A percentile compares a stretch with the other conserved stretches of the same genome.
These are phyloP conservation scores for Alternaria longipes DNA, from an alignment of 2,329 filamentous ascomycete species.

Conservation along the genomic window DNA sequence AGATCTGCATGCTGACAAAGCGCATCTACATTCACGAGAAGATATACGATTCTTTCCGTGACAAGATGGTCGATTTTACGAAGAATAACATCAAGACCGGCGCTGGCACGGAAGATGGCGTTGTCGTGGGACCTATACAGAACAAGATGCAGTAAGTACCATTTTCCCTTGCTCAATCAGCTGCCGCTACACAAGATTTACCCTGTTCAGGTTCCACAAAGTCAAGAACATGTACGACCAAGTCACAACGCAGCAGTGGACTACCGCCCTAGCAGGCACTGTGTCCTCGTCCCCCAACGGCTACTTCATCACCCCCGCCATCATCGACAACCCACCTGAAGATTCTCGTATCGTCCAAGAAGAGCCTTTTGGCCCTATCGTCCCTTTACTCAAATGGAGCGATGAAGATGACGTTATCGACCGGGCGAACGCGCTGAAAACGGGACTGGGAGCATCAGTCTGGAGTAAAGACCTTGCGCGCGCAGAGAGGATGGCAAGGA, in stretches of 20 bases:
- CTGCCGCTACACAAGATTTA: neutral
- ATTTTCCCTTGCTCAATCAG: neutral
- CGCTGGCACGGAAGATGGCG: neutral
- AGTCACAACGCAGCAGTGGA: neutral
- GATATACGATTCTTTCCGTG: conserved; percentile 44
- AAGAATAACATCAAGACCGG: conserved; percentile 49
- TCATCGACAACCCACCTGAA: conserved; percentile 62
- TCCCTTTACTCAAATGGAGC: conserved; percentile 54
- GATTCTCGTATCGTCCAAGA: conserved; percentile 16
- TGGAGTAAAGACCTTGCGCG: neutral
- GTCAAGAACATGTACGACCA: neutral
- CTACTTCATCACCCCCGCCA: conserved; percentile 66
- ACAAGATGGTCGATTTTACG: conserved; percentile 57
- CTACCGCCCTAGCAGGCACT: neutral
- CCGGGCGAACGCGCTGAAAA: conserved; percentile 56
- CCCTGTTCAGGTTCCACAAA: neutral
- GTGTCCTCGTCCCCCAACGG: conserved; percentile 66
- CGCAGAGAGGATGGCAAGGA: conserved; percentile 57
- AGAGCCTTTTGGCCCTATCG: neutral
- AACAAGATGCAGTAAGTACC: neutral
- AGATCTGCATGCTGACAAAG: conserved; percentile 49
- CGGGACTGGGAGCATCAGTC: conserved; percentile 11
- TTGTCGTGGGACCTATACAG: neutral
- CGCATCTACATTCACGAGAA: conserved; percentile 48
- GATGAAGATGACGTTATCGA: conserved; percentile 60